Evolutionary conservation across 805 yeast genomes (phyloP).

Genomic region (Nakazawaea siamensis): DNA sequence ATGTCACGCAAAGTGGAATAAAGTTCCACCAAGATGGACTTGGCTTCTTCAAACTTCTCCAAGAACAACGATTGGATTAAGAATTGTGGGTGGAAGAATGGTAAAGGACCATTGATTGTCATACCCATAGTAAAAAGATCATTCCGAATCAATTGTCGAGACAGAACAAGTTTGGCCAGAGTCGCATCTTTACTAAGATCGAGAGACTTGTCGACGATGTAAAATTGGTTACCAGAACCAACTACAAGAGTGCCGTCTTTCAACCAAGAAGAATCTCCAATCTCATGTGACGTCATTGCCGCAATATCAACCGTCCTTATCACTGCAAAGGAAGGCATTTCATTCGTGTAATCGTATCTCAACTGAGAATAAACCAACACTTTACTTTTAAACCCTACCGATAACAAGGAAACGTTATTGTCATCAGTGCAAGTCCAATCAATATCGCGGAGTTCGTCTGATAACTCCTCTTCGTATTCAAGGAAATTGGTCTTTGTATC

Average conservation of each 20-base stretch:
- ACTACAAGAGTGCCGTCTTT: constrained; percentile 69
- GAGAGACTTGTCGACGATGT: constrained; percentile 64
- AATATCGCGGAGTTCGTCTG: constrained; percentile 46
- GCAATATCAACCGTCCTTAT: constrained; percentile 67
- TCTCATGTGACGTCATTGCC: constrained; percentile 65
- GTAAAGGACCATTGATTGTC: constrained; percentile 82
- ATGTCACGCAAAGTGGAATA: constrained; percentile 47
- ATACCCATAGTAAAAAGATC: constrained; percentile 63
- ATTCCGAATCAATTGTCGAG: constrained; percentile 45
- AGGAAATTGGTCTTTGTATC: constrained; percentile 59
- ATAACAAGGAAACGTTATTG: constrained; percentile 57
- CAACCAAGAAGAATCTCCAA: constrained; percentile 89
- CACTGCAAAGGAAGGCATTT: constrained; percentile 67
- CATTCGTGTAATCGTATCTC: constrained; percentile 82
- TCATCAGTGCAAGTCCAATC: constrained; percentile 79
- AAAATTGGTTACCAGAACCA: constrained; percentile 86
- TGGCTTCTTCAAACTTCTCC: constrained; percentile 47
- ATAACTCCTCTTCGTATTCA: constrained; percentile 44
- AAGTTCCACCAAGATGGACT: constrained; percentile 46
- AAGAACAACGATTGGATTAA: constrained; percentile 66
- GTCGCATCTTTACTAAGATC: constrained; percentile 42
- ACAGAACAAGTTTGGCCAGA: constrained; percentile 47
- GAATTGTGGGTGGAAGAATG: constrained; percentile 86
- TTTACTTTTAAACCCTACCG: constrained; percentile 64
- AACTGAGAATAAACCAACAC: constrained; percentile 72